phyloP scores from a whole-genome alignment of 2,329 filamentous ascomycete genomes.

The Sclerotinia borealis region DNA sequence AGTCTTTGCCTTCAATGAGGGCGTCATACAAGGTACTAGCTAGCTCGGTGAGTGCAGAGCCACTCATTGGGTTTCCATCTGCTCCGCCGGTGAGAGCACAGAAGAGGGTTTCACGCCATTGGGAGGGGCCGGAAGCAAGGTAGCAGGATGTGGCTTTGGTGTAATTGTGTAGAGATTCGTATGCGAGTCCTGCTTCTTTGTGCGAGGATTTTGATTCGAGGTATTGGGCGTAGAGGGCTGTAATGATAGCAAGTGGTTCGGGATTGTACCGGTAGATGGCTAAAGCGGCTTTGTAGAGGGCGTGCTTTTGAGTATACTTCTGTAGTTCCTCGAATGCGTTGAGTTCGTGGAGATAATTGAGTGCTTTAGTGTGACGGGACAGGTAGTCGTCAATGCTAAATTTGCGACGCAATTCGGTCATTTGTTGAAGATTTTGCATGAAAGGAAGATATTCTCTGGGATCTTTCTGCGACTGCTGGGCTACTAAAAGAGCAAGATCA shows the following conservation, averaged over 20 bases:
- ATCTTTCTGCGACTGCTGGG: slow-evolving; percentile 93
- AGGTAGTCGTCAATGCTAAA: slow-evolving; percentile 90
- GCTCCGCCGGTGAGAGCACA: slow-evolving; percentile 45
- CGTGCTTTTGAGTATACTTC: slow-evolving; percentile 71
- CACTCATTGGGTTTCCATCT: slow-evolving; percentile 9
- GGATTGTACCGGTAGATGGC: slow-evolving; percentile 78
- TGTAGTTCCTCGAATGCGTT: slow-evolving; percentile 72
- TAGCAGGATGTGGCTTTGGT: slow-evolving; percentile 74
- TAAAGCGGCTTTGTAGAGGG: slow-evolving; percentile 71
- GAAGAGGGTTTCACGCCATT: slow-evolving; percentile 89
- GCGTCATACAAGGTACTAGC: slow-evolving; percentile 72
- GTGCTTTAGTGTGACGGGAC: slow-evolving; percentile 67
- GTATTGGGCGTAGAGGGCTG: slow-evolving; percentile 70
- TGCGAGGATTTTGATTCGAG: slow-evolving; percentile 70
- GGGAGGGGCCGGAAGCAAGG: slow-evolving; percentile 64
- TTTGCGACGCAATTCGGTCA: slow-evolving; percentile 62
- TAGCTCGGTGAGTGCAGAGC: slow-evolving; percentile 57
- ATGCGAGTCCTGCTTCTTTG: slow-evolving; percentile 82
- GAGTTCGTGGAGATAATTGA: slow-evolving; percentile 68
- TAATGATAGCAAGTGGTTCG: slow-evolving; percentile 60
- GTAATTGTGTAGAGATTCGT: slow-evolving; percentile 77
- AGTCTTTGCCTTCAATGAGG: slow-evolving; percentile 79
- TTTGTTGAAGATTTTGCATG: slow-evolving; percentile 75
- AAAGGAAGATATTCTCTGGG: slow-evolving; percentile 94
- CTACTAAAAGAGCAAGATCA: slow-evolving; percentile 81